Percentiles rank a stretch among this genome's conserved stretches.
Conservation (phyloP, 106 monocot genomes). For the Triglochin maritima region DNA sequence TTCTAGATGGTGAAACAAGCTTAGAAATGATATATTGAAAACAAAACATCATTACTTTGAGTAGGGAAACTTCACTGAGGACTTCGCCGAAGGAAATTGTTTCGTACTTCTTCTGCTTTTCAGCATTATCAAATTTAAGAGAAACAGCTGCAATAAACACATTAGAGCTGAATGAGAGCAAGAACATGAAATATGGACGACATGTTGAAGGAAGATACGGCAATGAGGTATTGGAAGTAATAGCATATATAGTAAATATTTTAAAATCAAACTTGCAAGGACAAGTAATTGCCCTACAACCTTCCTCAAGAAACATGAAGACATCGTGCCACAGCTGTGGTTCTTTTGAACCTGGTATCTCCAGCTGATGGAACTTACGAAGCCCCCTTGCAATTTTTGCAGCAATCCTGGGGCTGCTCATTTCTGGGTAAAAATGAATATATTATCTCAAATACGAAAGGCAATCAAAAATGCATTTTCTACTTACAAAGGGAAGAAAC, state of each 20-base stretch:
- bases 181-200: background rate
- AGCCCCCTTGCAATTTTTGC: slow-evolving; percentile 75
- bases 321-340: slow-evolving; percentile 87
- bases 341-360: slow-evolving; percentile 65
- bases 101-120: slow-evolving; percentile 54
- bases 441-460: no score
- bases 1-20: background rate
- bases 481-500: no score
- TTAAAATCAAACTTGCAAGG: no score
- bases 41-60: slow-evolving; percentile 43
- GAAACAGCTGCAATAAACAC: slow-evolving; percentile 38
- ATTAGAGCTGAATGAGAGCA: background rate
- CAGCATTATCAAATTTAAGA: slow-evolving; percentile 52
- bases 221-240: background rate
- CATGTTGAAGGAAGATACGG: background rate
- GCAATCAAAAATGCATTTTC: no score
- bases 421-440: slow-evolving; percentile 34
- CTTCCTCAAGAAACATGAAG: slow-evolving; percentile 65
- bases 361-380: slow-evolving; percentile 65
- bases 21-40: background rate
- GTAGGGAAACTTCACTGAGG: slow-evolving; percentile 41
- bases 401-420: slow-evolving; percentile 68
- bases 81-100: slow-evolving; percentile 68
- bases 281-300: slow-evolving; percentile 11
- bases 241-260: background rate